Evolutionary conservation across 1,284 basidiomycete genomes (phyloP).

Genomic region (Sporisorium sorghi): DNA sequence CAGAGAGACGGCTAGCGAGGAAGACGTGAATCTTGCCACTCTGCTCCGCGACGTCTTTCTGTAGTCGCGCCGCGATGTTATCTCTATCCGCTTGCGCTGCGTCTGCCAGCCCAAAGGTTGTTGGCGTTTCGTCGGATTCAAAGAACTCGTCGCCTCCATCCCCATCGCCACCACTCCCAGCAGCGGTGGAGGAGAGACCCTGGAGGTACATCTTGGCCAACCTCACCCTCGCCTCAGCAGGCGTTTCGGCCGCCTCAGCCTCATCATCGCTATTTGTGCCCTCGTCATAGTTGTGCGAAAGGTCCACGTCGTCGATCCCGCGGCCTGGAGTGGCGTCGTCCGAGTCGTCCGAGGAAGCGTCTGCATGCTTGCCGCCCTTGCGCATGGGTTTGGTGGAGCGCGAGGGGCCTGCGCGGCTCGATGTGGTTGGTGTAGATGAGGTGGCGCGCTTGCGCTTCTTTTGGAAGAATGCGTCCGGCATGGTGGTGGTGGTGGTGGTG

Average conservation of each 20-base stretch:
- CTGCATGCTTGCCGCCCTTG: slow-evolving; percentile 23
- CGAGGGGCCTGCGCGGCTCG: slow-evolving; percentile 31
- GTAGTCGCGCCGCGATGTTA: slow-evolving; percentile 86
- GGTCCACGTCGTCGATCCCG: slow-evolving; percentile 61
- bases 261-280: slow-evolving; percentile 52
- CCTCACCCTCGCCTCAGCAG: slow-evolving; percentile 90
- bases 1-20: slow-evolving; percentile 71
- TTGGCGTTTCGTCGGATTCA: slow-evolving; percentile 70
- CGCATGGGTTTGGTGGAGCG: slow-evolving; percentile 21
- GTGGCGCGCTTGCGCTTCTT: slow-evolving; percentile 67
- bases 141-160: slow-evolving; percentile 47
- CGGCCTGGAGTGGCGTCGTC: slow-evolving; percentile 33
- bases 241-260: slow-evolving; percentile 75
- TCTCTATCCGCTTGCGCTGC: slow-evolving; percentile 93
- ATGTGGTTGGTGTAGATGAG: neutral
- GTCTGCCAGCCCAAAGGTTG: slow-evolving; percentile 75
- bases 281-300: slow-evolving; percentile 53
- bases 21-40: slow-evolving; percentile 79
- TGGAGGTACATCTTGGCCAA: slow-evolving; percentile 91
- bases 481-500: too few relatives aligned
- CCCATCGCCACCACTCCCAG: neutral
- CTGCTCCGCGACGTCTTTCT: slow-evolving; percentile 69
- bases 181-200: slow-evolving; percentile 72
- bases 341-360: slow-evolving; percentile 30
- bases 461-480: slow-evolving; percentile 69